phyloP scores from a whole-genome alignment of 2,329 filamentous ascomycete genomes.

The Aspergillus luchuensis region DNA sequence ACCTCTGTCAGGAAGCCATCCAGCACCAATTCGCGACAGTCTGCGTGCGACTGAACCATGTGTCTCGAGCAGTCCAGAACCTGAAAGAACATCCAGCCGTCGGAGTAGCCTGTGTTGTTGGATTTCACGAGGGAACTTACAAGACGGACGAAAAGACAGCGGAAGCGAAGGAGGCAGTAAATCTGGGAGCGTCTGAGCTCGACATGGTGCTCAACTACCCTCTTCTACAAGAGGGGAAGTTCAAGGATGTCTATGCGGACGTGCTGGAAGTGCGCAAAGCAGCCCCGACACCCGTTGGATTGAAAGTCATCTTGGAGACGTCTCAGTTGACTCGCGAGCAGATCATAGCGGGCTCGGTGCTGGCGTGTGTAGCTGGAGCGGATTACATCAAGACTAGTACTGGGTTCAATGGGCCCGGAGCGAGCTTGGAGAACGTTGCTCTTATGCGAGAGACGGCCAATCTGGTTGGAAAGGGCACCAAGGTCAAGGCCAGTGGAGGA shows the following conservation, averaged over 20 bases:
- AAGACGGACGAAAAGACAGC: constrained; percentile 53
- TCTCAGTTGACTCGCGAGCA: constrained; percentile 52
- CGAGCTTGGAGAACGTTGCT: constrained; percentile 54
- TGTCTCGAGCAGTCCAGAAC: constrained; percentile 52
- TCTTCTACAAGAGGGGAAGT: constrained; percentile 49
- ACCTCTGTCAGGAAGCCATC: constrained; percentile 58
- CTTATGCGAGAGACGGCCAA: constrained; percentile 57
- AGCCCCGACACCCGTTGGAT: constrained; percentile 43
- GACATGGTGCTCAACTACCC: constrained; percentile 62
- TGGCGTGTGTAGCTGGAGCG: constrained; percentile 55
- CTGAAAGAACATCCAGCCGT: constrained; percentile 49
- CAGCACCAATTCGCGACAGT: constrained; percentile 51
- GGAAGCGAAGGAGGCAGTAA: constrained; percentile 54
- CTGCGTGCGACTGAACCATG: constrained; percentile 58
- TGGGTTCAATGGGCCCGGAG: constrained; percentile 59
- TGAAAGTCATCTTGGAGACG: constrained; percentile 64
- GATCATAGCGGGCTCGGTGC: constrained; percentile 56
- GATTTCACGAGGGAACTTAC: constrained; percentile 62
- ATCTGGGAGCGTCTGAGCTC: constrained; percentile 56
- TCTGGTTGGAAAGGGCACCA: constrained; percentile 44
- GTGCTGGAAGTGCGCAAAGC: constrained; percentile 54
- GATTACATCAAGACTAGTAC: constrained; percentile 65
- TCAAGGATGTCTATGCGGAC: constrained; percentile 55
- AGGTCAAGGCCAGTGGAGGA: constrained; percentile 63
- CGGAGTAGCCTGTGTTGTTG: constrained; percentile 60